Evolutionary conservation across 2,329 filamentous ascomycete species (phyloP), one percentile per base, ranked within the genome.

Genomic region (Fusarium luffae): DNA sequence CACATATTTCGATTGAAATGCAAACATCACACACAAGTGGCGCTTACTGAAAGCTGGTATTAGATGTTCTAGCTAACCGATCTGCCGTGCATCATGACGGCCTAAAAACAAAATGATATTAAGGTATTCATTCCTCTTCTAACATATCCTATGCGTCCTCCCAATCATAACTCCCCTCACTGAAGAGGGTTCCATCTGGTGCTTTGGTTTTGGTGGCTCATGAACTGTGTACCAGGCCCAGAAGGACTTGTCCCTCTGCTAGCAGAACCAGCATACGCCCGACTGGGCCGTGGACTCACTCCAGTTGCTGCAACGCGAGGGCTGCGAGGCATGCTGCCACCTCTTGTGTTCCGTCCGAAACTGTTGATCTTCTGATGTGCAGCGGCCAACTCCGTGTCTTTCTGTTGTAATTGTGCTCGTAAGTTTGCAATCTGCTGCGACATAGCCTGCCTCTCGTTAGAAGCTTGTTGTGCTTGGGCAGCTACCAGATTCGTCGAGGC

Each of bases 301-400:
- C 87, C 62, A 30, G 60, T 79, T 32, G 82, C 81, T 32, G 82
- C 81, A 68, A 85, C 79, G 9, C 85, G 82, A n/a, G 87, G 87
- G 72, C 86, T 89, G 23, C 85, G 84, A 51, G 87, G 87, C 23
- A 88, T 86, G 69, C 86, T 89, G 54, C 79, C 81, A 72, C 85
- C 83, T 37, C 87, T 79, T 5, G 87, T 89, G 76, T 88, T 86
- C 8, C 87, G 83, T 19, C 82, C 82, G 42, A 84, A 74, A 42
- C 77, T 63, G 10, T 80, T 80, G 27, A 88, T 73, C 74, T 89
- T 86, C 18, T 88, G 59, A 79, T 82, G 25, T 80, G 68, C 16
- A 80, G 80, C 37, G 19, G 81, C 80, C 27, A 89, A 78, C 69
- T 88, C 85, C 25, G 78, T 74, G 55, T 89, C 85, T n/a, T 83